Conservation (phyloP, 2,329 filamentous ascomycete genomes). For the Fusarium beomiforme region DNA sequence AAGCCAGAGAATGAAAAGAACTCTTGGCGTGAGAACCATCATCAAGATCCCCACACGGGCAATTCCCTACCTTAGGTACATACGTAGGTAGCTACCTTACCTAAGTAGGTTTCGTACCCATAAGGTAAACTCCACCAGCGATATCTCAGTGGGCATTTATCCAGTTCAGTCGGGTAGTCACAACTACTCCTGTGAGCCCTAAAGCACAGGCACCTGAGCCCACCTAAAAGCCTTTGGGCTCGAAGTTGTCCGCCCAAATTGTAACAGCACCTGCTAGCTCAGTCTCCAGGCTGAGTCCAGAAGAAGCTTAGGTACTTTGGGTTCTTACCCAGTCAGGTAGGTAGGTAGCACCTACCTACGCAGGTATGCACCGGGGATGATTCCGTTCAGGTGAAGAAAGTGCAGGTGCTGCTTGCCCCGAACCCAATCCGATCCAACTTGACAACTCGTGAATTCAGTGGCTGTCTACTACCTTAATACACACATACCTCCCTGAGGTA, state of each 20-base stretch:
- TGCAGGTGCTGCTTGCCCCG: background rate
- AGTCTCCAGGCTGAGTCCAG: background rate
- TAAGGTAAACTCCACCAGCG: background rate
- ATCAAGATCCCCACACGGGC: conserved; percentile 9
- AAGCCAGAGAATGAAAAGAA: conserved; percentile 1
- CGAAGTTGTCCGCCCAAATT: background rate
- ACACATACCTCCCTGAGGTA: background rate
- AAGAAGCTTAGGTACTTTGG: background rate
- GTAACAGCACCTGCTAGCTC: background rate
- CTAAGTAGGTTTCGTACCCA: background rate
- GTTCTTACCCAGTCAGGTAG: background rate
- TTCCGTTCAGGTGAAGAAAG: conserved; percentile 20
- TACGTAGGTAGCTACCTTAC: no score
- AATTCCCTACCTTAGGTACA: no score
- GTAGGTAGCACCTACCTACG: background rate
- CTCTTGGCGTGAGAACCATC: conserved; percentile 6
- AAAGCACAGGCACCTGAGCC: background rate
- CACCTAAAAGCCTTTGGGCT: background rate
- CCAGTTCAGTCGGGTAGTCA: background rate
- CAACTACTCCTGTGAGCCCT: background rate
- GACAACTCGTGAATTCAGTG: background rate
- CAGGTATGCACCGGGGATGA: conserved; percentile 13
- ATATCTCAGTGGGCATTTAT: background rate
- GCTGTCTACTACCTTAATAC: background rate
- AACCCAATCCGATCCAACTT: background rate